These are phyloP conservation scores for Meyerozyma sp. DNA, from an alignment of 1,139 yeast genomes.

Conservation along the genomic window DNA sequence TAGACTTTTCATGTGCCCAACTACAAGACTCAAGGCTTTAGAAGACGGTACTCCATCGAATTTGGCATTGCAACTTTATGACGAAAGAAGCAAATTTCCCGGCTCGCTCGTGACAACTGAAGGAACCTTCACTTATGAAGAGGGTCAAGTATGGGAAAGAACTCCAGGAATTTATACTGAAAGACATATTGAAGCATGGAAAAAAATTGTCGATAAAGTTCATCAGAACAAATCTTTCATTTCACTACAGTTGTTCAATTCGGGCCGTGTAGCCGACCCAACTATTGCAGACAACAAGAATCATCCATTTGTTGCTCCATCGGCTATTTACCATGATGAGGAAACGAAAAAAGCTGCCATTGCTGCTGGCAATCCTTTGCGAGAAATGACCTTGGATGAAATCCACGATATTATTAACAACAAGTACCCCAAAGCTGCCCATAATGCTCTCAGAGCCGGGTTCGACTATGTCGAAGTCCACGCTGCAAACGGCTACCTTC, in stretches of 20 bases:
- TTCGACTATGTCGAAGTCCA: conserved; percentile 14
- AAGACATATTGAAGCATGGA: conserved; percentile 7
- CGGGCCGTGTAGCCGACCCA: conserved; percentile 21
- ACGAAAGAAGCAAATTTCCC: conserved; percentile 8
- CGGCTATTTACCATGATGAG: conserved; percentile 6
- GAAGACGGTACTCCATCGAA: conserved; percentile 9
- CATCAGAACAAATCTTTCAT: conserved; percentile 9
- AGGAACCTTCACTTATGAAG: conserved; percentile 6
- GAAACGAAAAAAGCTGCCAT: conserved; percentile 6
- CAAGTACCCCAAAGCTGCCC: conserved; percentile 12
- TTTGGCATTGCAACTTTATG: conserved; percentile 9
- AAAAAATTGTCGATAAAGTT: conserved; percentile 9
- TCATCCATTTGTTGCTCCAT: conserved; percentile 21
- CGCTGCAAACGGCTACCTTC: conserved; percentile 13
- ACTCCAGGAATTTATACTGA: conserved; percentile 10
- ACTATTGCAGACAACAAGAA: conserved; percentile 9
- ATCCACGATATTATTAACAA: conserved; percentile 8
- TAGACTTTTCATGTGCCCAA: conserved; percentile 12
- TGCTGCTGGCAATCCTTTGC: conserved; percentile 8
- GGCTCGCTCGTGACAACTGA: conserved; percentile 11
- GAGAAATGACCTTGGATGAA: conserved; percentile 9
- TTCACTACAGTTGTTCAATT: conserved; percentile 9
- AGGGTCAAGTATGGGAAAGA: conserved; percentile 1
- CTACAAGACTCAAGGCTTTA: conserved; percentile 12
- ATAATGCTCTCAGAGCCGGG: conserved; percentile 12